Percentiles rank a stretch among this genome's conserved stretches.
Conservation (phyloP, 2,329 filamentous ascomycete species). For the Emmonsiellopsis sp. region DNA sequence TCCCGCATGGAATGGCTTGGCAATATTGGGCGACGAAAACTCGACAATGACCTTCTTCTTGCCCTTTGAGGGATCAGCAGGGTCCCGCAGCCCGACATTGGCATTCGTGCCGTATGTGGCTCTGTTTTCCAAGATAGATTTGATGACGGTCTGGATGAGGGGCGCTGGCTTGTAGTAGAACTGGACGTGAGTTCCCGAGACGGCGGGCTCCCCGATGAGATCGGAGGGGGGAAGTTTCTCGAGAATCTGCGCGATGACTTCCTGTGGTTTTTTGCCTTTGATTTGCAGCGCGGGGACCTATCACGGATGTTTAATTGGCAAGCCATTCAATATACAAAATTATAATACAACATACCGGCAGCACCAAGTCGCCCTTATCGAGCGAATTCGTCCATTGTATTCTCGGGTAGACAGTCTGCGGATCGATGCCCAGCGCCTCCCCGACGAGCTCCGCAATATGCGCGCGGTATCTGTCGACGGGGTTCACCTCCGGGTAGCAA, state of each 20-base stretch:
- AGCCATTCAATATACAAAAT: neutral
- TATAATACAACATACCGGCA: slow-evolving; percentile 26
- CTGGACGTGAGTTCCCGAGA: slow-evolving; percentile 50
- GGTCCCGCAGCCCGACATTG: slow-evolving; percentile 49
- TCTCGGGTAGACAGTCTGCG: slow-evolving; percentile 29
- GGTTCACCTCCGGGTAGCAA: slow-evolving; percentile 37
- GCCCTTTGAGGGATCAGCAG: slow-evolving; percentile 45
- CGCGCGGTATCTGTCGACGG: slow-evolving; percentile 37
- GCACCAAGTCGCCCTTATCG: slow-evolving; percentile 37
- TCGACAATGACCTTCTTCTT: slow-evolving; percentile 54
- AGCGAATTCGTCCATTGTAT: slow-evolving; percentile 36
- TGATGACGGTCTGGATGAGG: slow-evolving; percentile 48
- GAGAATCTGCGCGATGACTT: slow-evolving; percentile 46
- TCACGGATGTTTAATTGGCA: neutral
- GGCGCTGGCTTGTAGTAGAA: slow-evolving; percentile 56
- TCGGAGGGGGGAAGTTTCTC: slow-evolving; percentile 50
- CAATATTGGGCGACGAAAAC: slow-evolving; percentile 59
- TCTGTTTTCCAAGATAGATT: slow-evolving; percentile 49
- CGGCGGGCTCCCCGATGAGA: slow-evolving; percentile 46
- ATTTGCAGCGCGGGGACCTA: slow-evolving; percentile 36
- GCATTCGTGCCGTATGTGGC: slow-evolving; percentile 51
- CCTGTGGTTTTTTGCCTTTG: slow-evolving; percentile 51
- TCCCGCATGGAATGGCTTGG: slow-evolving; percentile 57
- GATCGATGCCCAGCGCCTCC: slow-evolving; percentile 28
- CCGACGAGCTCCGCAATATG: slow-evolving; percentile 35